A percentile compares a stretch with the other conserved stretches of the same genome.
These are phyloP conservation scores for Coffea humblotiana DNA, from an alignment of 305 asterid genomes.

Conservation along the genomic window DNA sequence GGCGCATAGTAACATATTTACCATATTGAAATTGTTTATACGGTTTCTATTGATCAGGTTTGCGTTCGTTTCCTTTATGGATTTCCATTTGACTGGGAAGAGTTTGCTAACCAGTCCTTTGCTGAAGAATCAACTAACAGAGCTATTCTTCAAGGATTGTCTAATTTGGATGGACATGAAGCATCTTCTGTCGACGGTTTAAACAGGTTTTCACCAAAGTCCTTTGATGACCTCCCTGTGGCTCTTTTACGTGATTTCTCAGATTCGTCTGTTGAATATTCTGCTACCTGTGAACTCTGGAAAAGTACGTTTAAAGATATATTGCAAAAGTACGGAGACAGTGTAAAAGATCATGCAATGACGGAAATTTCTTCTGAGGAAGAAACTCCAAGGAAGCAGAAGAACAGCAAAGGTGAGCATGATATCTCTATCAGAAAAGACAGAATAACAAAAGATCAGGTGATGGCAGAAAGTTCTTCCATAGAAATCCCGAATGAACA, in stretches of 20 bases:
- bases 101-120: conserved; percentile 38
- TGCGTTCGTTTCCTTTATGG: conserved; percentile 61
- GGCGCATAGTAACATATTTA: not conserved
- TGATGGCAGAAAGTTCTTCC: not conserved
- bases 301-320: conserved; percentile 27
- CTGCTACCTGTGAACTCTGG: conserved; percentile 21
- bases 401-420: conserved; percentile 17
- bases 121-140: conserved; percentile 28
- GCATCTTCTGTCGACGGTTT: conserved; percentile 18
- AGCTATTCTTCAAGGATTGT: conserved; percentile 15
- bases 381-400: conserved; percentile 7
- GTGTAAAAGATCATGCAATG: conserved; percentile 6
- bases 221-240: conserved; percentile 33
- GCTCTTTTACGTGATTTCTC: conserved; percentile 33
- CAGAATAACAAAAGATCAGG: not conserved
- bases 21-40: not conserved
- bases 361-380: conserved; percentile 3
- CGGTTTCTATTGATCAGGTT: conserved; percentile 34
- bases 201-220: conserved; percentile 15
- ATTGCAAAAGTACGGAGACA: conserved; percentile 24
- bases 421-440: not conserved
- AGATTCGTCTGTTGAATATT: conserved; percentile 23
- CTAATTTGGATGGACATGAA: conserved; percentile 26
- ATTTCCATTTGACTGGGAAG: conserved; percentile 86
- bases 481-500: not conserved